Evolutionary conservation across 2,329 filamentous ascomycete genomes (phyloP).

Genomic region (Lecanicillium sp.): DNA sequence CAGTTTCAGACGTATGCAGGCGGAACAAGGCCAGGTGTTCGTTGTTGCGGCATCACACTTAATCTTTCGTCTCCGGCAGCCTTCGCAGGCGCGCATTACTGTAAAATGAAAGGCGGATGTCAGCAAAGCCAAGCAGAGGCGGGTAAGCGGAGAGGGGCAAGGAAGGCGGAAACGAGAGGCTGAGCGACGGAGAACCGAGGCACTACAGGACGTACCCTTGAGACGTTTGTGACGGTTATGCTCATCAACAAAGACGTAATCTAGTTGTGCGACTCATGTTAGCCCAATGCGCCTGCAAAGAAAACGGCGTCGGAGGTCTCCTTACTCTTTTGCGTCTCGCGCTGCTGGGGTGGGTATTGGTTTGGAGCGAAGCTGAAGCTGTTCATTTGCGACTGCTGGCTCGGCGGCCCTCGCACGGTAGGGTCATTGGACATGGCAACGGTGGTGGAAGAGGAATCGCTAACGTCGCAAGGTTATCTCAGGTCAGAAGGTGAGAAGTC

Average conservation of each 20-base stretch:
- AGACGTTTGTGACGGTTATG: constrained; percentile 96
- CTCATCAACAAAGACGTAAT: constrained; percentile 98
- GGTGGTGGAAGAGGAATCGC: background rate
- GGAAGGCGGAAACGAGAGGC: background rate
- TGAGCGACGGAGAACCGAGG: background rate
- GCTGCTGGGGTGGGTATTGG: constrained; percentile 37
- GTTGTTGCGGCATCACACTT: constrained; percentile 96
- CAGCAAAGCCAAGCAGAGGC: background rate
- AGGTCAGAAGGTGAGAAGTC: no score
- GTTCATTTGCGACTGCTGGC: constrained; percentile 62
- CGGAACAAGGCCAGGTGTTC: constrained; percentile 94
- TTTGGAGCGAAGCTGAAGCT: constrained; percentile 68
- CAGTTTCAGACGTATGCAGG: constrained; percentile 84
- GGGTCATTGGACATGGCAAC: constrained; percentile 54
- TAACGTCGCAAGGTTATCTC: constrained; percentile 10
- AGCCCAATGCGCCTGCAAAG: constrained; percentile 13
- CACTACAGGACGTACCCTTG: constrained; percentile 56
- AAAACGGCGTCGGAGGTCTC: background rate
- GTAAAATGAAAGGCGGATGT: constrained; percentile 1
- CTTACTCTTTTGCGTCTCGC: constrained; percentile 28
- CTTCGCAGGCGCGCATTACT: constrained; percentile 98
- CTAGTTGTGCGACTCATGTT: constrained; percentile 37
- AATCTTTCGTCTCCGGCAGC: constrained; percentile 90
- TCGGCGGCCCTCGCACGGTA: constrained; percentile 52
- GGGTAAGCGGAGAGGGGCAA: background rate